These are phyloP conservation scores for Platanthera zijinensis DNA, from an alignment of 106 monocot genomes.

Conservation along the genomic window DNA sequence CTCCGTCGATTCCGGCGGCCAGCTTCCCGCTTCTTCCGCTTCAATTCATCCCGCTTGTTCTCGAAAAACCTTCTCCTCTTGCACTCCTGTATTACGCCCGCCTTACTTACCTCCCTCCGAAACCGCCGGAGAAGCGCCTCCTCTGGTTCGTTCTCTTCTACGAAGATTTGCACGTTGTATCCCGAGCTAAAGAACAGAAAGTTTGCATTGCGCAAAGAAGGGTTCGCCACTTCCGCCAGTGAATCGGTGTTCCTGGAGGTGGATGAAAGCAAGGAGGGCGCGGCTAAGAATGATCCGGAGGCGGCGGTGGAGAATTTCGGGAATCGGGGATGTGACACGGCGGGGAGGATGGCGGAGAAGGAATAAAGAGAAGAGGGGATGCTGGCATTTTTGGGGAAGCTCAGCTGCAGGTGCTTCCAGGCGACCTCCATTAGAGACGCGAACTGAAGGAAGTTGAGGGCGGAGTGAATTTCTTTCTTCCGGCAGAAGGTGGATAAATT, in stretches of 20 bases:
- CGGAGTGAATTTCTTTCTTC: no score
- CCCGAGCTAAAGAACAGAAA: slow-evolving; percentile 30
- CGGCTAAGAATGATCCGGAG: not conserved
- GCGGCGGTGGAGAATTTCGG: not conserved
- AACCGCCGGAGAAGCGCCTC: slow-evolving; percentile 53
- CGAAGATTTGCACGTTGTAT: slow-evolving; percentile 66
- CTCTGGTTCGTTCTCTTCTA: slow-evolving; percentile 55
- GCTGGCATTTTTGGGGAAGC: slow-evolving; percentile 6
- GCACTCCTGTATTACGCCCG: slow-evolving; percentile 68
- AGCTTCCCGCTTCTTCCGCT: slow-evolving; percentile 55
- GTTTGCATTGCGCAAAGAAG: slow-evolving; percentile 8
- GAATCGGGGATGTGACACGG: not conserved
- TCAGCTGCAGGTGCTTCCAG: slow-evolving; percentile 15
- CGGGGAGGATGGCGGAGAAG: not conserved
- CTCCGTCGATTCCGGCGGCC: slow-evolving; percentile 45
- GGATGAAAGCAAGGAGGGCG: not conserved
- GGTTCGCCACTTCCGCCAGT: not conserved
- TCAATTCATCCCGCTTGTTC: slow-evolving; percentile 66
- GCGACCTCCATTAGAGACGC: slow-evolving; percentile 5
- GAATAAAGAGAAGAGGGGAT: not conserved
- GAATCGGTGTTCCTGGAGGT: not conserved
- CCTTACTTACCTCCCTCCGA: slow-evolving; percentile 57
- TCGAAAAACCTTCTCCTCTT: slow-evolving; percentile 55
- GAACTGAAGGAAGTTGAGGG: no score
- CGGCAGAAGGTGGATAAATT: no score